A percentile compares a stretch with the other conserved stretches of the same genome.
Evolutionary conservation across 192 early-diverging fungal genomes (phyloP).

Genomic region (Nowakowskiella sp.): DNA sequence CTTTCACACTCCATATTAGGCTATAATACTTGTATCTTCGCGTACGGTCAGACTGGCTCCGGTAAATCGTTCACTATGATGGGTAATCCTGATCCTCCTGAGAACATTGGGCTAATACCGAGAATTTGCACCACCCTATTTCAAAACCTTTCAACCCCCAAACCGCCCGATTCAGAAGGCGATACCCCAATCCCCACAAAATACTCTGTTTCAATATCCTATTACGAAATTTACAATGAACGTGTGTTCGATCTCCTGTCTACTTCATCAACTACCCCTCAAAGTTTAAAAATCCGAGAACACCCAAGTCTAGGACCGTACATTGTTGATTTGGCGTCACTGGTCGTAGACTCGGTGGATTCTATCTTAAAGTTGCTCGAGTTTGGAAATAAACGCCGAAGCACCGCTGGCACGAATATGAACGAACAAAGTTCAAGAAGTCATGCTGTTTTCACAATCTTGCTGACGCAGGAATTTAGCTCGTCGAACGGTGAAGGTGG

Average conservation of each 20-base stretch:
- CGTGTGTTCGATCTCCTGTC: constrained; percentile 73
- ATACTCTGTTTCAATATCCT: constrained; percentile 71
- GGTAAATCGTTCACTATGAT: constrained; percentile 51
- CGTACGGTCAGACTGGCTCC: constrained; percentile 80
- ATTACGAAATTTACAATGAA: constrained; percentile 91
- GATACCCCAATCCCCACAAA: too few species aligned
- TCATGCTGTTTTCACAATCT: constrained; percentile 13
- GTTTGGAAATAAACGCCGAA: constrained; percentile 86
- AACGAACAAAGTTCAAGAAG: constrained; percentile 68
- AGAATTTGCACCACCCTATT: constrained; percentile 77
- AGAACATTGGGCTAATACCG: constrained; percentile 81
- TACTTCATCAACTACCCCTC: constrained; percentile 50
- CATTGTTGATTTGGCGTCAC: constrained; percentile 82
- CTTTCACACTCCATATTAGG: constrained; percentile 81
- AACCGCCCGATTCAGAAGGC: constrained; percentile 24
- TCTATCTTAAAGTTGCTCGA: constrained; percentile 70
- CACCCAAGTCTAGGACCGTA: constrained; percentile 56
- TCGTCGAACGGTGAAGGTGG: too few species aligned
- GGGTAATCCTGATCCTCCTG: too few species aligned
- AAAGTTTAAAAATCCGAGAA: constrained; percentile 64
- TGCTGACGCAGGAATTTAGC: constrained; percentile 5
- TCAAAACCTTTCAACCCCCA: constrained; percentile 40
- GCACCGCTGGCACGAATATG: too few species aligned
- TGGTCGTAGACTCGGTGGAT: constrained; percentile 66
- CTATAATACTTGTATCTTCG: constrained; percentile 91